Evolutionary conservation across 352 stramenopile species (phyloP), one percentile per base, ranked within the genome.

Genomic region (Pythium aristosporum): DNA sequence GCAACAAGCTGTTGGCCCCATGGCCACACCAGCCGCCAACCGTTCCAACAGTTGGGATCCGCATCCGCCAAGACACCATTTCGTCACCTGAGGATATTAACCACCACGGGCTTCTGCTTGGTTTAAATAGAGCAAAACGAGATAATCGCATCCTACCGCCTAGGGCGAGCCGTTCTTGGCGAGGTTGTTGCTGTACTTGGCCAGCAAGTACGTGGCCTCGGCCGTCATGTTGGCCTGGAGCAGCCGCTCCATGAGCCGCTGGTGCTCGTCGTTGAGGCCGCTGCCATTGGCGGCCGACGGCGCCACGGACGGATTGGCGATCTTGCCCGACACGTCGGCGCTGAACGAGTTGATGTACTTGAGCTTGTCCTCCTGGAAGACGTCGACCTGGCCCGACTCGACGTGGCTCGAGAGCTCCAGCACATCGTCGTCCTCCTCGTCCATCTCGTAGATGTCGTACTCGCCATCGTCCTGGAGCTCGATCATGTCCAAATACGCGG

Each of bases 301-400:
- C 41, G 30, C 25, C 25, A 30, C 25, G 25, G 25, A 54, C 21
- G 63, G 55, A 32, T 69, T 69, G 3, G 63, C 63, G 11, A 69
- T 55, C 37, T 65, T 61, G 37, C 66, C 67, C 0, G 67, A 60
- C 16, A 67, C 63, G 43, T 85, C 76, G 5, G 69, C 52, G 30
- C 69, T 66, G 68, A 83, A 83, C 1, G 74, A 77, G 69, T 81
- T 86, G 55, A 85, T 82, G 63, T 89, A 89, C 71, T 87, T 87
- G 25, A 86, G 73, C 15, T 77, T 79, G 62, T 89, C 78, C 12
- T 81, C 57, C 44, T 85, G 74, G 42, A 85, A 79, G 11, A 77
- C 64, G 21, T 77, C 65, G 12, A 75, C 73, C 15, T 61, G 61
- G 7, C 57, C 63, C 10, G 54, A 32, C 15, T 64, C 68, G 9